Evolutionary conservation across 1,139 yeast species (phyloP).

Genomic region (Debaryomyces fabryi): DNA sequence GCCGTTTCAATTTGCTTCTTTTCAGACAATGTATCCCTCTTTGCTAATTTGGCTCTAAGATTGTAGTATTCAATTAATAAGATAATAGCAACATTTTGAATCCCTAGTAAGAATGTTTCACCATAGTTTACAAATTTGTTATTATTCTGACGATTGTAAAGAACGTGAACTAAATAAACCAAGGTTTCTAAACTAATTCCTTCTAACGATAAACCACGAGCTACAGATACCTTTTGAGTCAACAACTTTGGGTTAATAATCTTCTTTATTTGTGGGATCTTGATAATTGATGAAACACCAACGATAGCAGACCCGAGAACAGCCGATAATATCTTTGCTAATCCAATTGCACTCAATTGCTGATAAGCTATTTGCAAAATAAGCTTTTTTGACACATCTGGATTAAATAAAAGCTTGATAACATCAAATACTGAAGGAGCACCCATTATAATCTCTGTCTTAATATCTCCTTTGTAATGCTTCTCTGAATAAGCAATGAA

Average conservation of each 20-base stretch:
- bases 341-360: slow-evolving; percentile 40
- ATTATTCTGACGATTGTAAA: slow-evolving; percentile 40
- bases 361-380: slow-evolving; percentile 43
- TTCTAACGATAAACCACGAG: slow-evolving; percentile 42
- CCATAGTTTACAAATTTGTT: slow-evolving; percentile 47
- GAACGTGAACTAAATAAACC: slow-evolving; percentile 43
- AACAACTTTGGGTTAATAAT: slow-evolving; percentile 34
- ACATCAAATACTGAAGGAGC: slow-evolving; percentile 29
- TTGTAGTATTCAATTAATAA: slow-evolving; percentile 42
- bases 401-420: slow-evolving; percentile 40
- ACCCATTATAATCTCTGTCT: slow-evolving; percentile 8
- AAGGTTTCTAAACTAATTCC: slow-evolving; percentile 43
- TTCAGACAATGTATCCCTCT: slow-evolving; percentile 17
- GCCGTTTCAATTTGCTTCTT: slow-evolving; percentile 23
- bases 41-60: slow-evolving; percentile 22
- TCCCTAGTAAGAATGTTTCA: slow-evolving; percentile 43
- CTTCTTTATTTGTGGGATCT: slow-evolving; percentile 48
- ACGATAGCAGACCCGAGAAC: slow-evolving; percentile 41
- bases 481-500: neutral
- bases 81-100: slow-evolving; percentile 43
- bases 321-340: slow-evolving; percentile 38
- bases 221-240: slow-evolving; percentile 33
- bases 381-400: slow-evolving; percentile 43
- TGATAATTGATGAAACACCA: slow-evolving; percentile 44
- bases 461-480: neutral